Percentiles rank a stretch among this genome's conserved stretches.
These are phyloP conservation scores for Brassica carinata DNA, from an alignment of 345 rosid species.

Conservation along the genomic window DNA sequence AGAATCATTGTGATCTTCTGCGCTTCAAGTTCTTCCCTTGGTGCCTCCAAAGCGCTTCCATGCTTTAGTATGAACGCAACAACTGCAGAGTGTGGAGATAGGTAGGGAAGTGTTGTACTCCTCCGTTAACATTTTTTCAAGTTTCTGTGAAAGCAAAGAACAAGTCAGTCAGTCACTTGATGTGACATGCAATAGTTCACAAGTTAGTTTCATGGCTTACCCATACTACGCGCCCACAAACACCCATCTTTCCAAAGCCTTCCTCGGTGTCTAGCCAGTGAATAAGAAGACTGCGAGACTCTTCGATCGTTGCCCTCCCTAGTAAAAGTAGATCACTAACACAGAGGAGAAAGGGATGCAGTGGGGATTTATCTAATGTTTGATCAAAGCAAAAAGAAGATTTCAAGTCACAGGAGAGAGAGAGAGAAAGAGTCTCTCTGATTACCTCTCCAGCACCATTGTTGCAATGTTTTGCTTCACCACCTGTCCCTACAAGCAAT, in stretches of 20 bases:
- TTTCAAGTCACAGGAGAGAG: too few species aligned
- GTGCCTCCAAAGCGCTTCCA: slow-evolving; percentile 96
- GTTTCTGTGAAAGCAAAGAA: slow-evolving; percentile 30
- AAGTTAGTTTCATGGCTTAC: slow-evolving; percentile 44
- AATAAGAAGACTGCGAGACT: slow-evolving; percentile 75
- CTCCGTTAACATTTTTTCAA: slow-evolving; percentile 50
- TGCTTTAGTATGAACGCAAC: slow-evolving; percentile 92
- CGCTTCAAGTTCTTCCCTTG: slow-evolving; percentile 81
- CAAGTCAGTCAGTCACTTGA: neutral
- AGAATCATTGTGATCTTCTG: slow-evolving; percentile 76
- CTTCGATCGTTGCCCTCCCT: slow-evolving; percentile 93
- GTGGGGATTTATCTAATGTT: slow-evolving; percentile 33
- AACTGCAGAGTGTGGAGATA: slow-evolving; percentile 96
- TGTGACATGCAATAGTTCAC: slow-evolving; percentile 3
- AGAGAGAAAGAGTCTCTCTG: neutral
- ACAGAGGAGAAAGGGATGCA: slow-evolving; percentile 92
- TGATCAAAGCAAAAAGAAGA: slow-evolving; percentile 19
- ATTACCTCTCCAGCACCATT: slow-evolving; percentile 93
- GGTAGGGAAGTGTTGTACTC: slow-evolving; percentile 94
- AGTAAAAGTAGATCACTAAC: slow-evolving; percentile 94
- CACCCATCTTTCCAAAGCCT: slow-evolving; percentile 92
- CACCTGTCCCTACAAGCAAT: slow-evolving; percentile 72
- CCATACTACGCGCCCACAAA: slow-evolving; percentile 96
- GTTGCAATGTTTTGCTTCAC: slow-evolving; percentile 86
- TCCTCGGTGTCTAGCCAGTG: slow-evolving; percentile 82